Conservation (phyloP, 2,329 filamentous ascomycete species). For the Macroventuria anomochaeta region DNA sequence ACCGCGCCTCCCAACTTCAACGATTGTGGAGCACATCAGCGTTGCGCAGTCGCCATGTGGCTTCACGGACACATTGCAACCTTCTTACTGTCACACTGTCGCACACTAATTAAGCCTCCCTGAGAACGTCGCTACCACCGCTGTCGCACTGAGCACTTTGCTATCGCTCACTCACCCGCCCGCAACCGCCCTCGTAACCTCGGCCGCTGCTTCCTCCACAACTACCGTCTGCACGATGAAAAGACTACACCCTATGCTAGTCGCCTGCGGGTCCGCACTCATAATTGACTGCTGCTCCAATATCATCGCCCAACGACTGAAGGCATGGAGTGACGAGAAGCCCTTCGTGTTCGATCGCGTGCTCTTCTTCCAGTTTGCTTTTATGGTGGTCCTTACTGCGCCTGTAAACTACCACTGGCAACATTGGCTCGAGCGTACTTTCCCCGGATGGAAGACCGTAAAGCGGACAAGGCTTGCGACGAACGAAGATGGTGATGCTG, state of each 20-base stretch:
- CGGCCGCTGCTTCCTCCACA: not conserved
- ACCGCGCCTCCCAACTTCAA: slow-evolving; percentile 10
- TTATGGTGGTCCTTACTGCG: slow-evolving; percentile 74
- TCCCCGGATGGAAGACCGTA: slow-evolving; percentile 63
- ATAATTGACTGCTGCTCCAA: slow-evolving; percentile 48
- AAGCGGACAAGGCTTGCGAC: slow-evolving; percentile 24
- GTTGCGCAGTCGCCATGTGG: slow-evolving; percentile 12
- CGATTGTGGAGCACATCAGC: slow-evolving; percentile 14
- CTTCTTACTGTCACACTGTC: not conserved
- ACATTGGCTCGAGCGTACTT: slow-evolving; percentile 74
- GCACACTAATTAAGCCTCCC: not conserved
- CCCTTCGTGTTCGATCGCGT: slow-evolving; percentile 48
- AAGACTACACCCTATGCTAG: slow-evolving; percentile 43
- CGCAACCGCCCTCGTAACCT: not conserved
- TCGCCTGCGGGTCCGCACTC: slow-evolving; percentile 45
- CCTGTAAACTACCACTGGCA: slow-evolving; percentile 91
- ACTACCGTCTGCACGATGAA: slow-evolving; percentile 7
- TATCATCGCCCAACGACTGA: slow-evolving; percentile 46
- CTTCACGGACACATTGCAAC: slow-evolving; percentile 4
- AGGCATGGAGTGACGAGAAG: slow-evolving; percentile 43
- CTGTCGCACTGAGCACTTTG: not conserved
- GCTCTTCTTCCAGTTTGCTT: slow-evolving; percentile 48
- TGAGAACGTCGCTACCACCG: slow-evolving; percentile 1
- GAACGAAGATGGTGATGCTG: slow-evolving; percentile 24
- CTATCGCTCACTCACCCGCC: not conserved